A percentile compares a stretch with the other conserved stretches of the same genome.
Conservation (phyloP, 2,329 filamentous ascomycete genomes). For the Claviceps sp. region DNA sequence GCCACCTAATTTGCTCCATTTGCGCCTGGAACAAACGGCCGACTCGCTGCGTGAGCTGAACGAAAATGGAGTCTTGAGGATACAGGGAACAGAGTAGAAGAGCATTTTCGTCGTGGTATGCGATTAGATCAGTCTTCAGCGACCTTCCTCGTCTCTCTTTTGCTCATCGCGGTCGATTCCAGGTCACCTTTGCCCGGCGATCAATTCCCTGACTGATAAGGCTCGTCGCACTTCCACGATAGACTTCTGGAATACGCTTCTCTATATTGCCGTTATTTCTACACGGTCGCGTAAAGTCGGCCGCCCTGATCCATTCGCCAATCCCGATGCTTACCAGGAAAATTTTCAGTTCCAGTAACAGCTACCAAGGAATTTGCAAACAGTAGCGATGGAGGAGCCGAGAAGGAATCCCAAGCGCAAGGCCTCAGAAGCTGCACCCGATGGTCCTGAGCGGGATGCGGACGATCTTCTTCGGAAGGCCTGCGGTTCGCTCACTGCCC, state of each 20-base stretch:
- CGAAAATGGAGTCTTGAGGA: neutral
- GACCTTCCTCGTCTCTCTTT: neutral
- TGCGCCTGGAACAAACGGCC: neutral
- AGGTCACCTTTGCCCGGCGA: neutral
- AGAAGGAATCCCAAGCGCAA: constrained; percentile 32
- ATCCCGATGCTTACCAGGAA: no score
- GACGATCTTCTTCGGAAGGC: constrained; percentile 30
- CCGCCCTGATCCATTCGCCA: neutral
- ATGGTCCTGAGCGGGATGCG: constrained; percentile 12
- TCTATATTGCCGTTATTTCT: neutral
- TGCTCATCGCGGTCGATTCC: neutral
- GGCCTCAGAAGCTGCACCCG: constrained; percentile 17
- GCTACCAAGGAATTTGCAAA: neutral
- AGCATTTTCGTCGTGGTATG: neutral
- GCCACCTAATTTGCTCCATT: neutral
- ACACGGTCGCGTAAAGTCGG: neutral
- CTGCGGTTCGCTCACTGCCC: constrained; percentile 31
- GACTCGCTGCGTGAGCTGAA: neutral
- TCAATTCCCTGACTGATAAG: neutral
- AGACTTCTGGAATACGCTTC: neutral
- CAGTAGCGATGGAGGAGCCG: constrained; percentile 3
- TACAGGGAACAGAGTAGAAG: neutral
- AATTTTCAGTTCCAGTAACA: neutral
- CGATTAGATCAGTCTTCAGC: neutral
- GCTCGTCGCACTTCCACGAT: neutral